Evolutionary conservation across 768 basidiomycete species (phyloP).

Genomic region (Chalciporus sphaerocephalus): DNA sequence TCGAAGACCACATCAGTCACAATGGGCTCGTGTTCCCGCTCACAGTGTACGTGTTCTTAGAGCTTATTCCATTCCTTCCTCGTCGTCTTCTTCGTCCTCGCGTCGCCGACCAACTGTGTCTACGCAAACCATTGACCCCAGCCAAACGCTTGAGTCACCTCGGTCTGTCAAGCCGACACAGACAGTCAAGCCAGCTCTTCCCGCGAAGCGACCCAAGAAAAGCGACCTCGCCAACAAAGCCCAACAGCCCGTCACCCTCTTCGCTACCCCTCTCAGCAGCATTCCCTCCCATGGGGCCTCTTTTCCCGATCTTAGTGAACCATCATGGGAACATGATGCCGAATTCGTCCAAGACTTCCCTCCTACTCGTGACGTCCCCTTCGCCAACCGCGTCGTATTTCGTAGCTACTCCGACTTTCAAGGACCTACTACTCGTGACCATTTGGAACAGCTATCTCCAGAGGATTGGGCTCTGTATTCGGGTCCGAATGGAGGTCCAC

Average conservation of each 20-base stretch:
- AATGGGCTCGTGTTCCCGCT: slow-evolving; percentile 3
- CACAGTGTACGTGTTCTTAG: slow-evolving; percentile 3
- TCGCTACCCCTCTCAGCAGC: slow-evolving; percentile 16
- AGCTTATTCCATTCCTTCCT: slow-evolving; percentile 14
- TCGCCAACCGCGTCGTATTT: slow-evolving; percentile 57
- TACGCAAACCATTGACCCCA: background rate
- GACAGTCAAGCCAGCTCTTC: slow-evolving; percentile 3
- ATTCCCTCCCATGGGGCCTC: slow-evolving; percentile 24
- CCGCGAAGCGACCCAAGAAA: slow-evolving; percentile 1
- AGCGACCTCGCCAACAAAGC: background rate
- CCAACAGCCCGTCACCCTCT: slow-evolving; percentile 1
- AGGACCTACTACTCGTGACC: slow-evolving; percentile 11
- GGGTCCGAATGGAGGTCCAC: background rate
- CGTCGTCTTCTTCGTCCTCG: slow-evolving; percentile 8
- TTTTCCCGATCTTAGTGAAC: slow-evolving; percentile 60
- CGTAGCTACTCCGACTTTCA: slow-evolving; percentile 56
- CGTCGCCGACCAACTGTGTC: background rate
- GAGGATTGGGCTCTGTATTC: background rate
- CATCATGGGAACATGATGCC: slow-evolving; percentile 57
- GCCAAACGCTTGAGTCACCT: background rate
- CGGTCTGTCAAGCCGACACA: background rate
- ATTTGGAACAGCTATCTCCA: background rate
- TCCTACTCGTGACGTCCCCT: slow-evolving; percentile 48
- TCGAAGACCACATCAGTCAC: slow-evolving; percentile 5
- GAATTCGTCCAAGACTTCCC: slow-evolving; percentile 51